Conservation (phyloP, 805 yeast genomes). For the Kluyveromyces starmeri region DNA sequence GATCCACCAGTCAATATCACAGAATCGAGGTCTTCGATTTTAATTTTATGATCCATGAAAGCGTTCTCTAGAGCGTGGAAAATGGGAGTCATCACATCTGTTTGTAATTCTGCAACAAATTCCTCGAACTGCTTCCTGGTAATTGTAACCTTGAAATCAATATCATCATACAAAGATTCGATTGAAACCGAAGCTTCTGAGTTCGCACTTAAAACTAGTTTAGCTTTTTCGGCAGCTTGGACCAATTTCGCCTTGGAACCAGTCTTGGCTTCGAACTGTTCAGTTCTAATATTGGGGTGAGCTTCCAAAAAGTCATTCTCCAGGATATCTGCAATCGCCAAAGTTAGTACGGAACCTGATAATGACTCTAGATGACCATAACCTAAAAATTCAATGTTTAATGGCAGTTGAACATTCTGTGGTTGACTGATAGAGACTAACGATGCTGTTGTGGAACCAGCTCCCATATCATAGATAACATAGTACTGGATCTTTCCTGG, state of each 20-base stretch:
- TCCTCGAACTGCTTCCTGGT: constrained; percentile 78
- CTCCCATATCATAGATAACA: constrained; percentile 83
- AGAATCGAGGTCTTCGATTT: constrained; percentile 41
- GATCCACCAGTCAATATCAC: constrained; percentile 86
- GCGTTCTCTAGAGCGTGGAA: constrained; percentile 38
- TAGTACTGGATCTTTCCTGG: constrained; percentile 41
- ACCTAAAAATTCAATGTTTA: constrained; percentile 56
- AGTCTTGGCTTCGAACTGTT: constrained; percentile 37
- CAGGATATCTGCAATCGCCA: constrained; percentile 51
- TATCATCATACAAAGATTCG: constrained; percentile 65
- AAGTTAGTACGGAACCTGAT: constrained; percentile 73
- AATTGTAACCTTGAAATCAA: constrained; percentile 61
- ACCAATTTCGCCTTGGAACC: constrained; percentile 59
- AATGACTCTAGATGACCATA: constrained; percentile 57
- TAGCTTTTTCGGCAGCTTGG: constrained; percentile 84
- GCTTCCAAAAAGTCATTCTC: constrained; percentile 46
- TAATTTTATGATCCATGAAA: constrained; percentile 19
- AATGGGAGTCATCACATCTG: constrained; percentile 47
- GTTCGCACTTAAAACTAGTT: constrained; percentile 80
- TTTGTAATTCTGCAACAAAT: constrained; percentile 34
- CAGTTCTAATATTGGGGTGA: constrained; percentile 32
- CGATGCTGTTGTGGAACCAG: constrained; percentile 84
- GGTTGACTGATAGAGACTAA: constrained; percentile 51
- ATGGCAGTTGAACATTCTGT: constrained; percentile 33
- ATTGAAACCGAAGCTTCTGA: constrained; percentile 65